A percentile compares a stretch with the other conserved stretches of the same genome.
Conservation (phyloP, 2,329 filamentous ascomycete genomes). For the Alternaria ventricosa region DNA sequence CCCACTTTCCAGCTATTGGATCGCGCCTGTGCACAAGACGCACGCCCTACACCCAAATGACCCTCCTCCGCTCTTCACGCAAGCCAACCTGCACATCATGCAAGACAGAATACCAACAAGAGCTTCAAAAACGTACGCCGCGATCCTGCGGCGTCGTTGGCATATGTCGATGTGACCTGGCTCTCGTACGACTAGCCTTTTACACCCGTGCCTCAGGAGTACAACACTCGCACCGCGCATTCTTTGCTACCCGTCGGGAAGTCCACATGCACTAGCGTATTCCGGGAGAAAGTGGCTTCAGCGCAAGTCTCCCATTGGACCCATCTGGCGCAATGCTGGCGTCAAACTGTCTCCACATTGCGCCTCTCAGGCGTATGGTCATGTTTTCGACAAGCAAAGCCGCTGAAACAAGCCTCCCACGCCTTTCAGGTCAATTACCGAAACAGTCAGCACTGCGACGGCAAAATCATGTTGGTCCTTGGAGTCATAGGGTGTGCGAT, state of each 20-base stretch:
- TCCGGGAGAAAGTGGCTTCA: neutral
- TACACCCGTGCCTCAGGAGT: neutral
- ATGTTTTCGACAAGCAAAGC: neutral
- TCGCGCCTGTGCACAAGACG: constrained; percentile 4
- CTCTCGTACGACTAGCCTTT: neutral
- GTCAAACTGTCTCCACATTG: neutral
- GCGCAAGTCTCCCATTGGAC: neutral
- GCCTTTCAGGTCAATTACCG: neutral
- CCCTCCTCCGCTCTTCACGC: neutral
- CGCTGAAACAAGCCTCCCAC: neutral
- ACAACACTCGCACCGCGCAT: neutral
- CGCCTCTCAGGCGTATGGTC: neutral
- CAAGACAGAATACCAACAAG: neutral
- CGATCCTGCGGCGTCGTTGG: neutral
- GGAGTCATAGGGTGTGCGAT: constrained; percentile 4
- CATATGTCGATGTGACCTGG: neutral
- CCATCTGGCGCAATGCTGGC: neutral
- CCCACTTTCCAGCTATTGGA: neutral
- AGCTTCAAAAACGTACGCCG: neutral
- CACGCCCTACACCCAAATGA: constrained; percentile 1
- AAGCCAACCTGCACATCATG: neutral
- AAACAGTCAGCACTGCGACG: neutral
- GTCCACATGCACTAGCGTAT: neutral
- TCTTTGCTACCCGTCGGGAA: neutral
- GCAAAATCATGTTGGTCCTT: neutral